These are phyloP conservation scores for Bipolaris sorokiniana DNA, from an alignment of 2,329 filamentous ascomycete genomes.

Conservation along the genomic window DNA sequence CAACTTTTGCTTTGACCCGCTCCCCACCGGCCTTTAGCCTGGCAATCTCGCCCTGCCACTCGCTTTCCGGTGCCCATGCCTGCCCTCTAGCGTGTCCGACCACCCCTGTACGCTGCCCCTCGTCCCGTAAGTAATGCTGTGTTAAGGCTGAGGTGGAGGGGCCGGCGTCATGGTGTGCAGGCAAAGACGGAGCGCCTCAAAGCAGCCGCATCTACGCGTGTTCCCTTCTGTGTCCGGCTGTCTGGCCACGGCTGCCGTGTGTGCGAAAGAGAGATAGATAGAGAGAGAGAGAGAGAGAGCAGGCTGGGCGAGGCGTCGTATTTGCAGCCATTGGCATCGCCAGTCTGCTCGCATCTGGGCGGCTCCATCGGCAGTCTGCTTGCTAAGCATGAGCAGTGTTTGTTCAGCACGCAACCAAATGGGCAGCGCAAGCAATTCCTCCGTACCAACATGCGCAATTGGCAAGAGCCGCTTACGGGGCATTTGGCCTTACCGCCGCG, in stretches of 20 bases:
- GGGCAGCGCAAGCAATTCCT: conserved; percentile 10
- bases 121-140: conserved; percentile 24
- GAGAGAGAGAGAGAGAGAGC: no score
- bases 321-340: background rate
- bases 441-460: conserved; percentile 16
- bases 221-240: no score
- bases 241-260: no score
- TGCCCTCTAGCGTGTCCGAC: conserved; percentile 16
- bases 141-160: conserved; percentile 28
- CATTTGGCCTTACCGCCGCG: conserved; percentile 36
- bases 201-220: conserved; percentile 19
- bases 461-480: conserved; percentile 20
- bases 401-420: conserved; percentile 12
- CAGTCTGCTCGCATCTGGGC: background rate
- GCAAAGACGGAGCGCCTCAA: conserved; percentile 3
- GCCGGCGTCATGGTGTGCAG: conserved; percentile 3
- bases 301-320: no score
- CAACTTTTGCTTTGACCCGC: background rate
- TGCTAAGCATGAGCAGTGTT: conserved; percentile 12
- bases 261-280: no score
- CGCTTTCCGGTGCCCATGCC: background rate
- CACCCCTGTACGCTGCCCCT: conserved; percentile 23
- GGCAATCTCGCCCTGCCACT: background rate
- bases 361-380: conserved; percentile 3
- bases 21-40: background rate